phyloP scores from a whole-genome alignment of 768 basidiomycete genomes.

The Paxillus ammoniavirescens region DNA sequence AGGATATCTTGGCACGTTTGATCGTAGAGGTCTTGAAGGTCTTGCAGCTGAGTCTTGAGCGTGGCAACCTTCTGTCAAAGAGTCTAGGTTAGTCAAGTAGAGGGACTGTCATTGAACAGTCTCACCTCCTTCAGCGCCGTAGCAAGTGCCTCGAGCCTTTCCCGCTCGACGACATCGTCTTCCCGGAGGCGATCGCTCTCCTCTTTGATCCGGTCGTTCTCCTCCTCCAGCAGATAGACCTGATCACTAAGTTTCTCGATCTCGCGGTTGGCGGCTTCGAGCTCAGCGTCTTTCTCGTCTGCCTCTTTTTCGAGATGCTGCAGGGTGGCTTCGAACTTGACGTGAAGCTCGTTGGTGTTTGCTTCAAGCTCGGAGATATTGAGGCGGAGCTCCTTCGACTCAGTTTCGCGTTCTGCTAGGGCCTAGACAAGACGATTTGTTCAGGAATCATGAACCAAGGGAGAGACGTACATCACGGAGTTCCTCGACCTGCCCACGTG shows the following conservation, averaged over 20 bases:
- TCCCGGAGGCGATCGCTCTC: constrained; percentile 66
- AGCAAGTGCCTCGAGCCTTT: constrained; percentile 63
- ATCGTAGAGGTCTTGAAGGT: constrained; percentile 66
- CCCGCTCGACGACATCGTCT: constrained; percentile 71
- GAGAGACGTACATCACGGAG: constrained; percentile 58
- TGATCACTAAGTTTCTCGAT: constrained; percentile 79
- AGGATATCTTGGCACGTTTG: constrained; percentile 58
- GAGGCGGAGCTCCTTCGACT: constrained; percentile 71
- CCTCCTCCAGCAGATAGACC: constrained; percentile 84
- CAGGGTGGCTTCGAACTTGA: constrained; percentile 72
- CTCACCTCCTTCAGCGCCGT: constrained; percentile 79
- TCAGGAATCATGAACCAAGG: neutral
- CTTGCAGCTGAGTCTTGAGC: constrained; percentile 65
- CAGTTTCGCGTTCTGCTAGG: constrained; percentile 75
- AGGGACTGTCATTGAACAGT: neutral
- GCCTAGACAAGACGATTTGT: constrained; percentile 40
- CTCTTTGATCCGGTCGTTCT: constrained; percentile 73
- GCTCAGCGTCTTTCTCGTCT: constrained; percentile 77
- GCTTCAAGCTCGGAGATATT: constrained; percentile 75
- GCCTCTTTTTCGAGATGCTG: constrained; percentile 76
- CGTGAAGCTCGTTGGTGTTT: constrained; percentile 64
- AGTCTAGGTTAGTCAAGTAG: neutral
- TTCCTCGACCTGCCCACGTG: constrained; percentile 75
- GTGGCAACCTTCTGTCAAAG: constrained; percentile 60
- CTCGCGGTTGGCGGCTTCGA: constrained; percentile 69